These are phyloP conservation scores for Cenchrus americanus DNA, from an alignment of 176 grass and related monocot genomes.

Conservation along the genomic window DNA sequence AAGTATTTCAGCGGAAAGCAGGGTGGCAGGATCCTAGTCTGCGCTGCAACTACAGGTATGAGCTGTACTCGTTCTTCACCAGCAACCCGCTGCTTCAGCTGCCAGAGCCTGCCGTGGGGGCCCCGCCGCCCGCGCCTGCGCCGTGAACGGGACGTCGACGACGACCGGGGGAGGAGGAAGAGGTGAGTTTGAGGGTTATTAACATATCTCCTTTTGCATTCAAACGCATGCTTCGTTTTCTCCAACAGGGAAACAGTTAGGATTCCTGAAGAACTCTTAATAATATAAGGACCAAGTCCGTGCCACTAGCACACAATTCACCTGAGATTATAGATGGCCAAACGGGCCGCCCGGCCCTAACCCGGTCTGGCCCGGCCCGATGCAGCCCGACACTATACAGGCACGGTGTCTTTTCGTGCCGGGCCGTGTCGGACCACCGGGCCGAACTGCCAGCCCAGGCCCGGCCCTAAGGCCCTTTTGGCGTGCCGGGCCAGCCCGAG, in stretches of 20 bases:
- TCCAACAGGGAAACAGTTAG: too few relatives aligned
- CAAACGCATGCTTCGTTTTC: too few relatives aligned
- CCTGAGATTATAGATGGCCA: too few relatives aligned
- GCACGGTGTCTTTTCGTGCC: too few relatives aligned
- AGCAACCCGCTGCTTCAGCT: constrained; percentile 31
- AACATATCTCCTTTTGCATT: too few relatives aligned
- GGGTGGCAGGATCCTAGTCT: neutral
- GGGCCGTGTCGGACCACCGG: too few relatives aligned
- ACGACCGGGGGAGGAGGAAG: neutral
- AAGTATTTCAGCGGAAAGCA: neutral
- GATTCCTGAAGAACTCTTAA: neutral
- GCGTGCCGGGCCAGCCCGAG: too few relatives aligned
- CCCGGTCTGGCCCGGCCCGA: too few relatives aligned
- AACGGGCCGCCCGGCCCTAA: too few relatives aligned
- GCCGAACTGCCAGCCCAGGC: too few relatives aligned
- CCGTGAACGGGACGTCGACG: neutral
- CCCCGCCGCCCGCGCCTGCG: neutral
- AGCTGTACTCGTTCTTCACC: constrained; percentile 15
- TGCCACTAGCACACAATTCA: neutral
- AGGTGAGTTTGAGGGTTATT: neutral
- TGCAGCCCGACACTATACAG: too few relatives aligned
- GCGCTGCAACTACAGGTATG: constrained; percentile 48
- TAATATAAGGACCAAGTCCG: neutral
- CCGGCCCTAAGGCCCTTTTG: too few relatives aligned
- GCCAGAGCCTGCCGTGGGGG: neutral